Evolutionary conservation across 108 stramenopile species (phyloP), one percentile per base, ranked within the genome.

Genomic region (Cyclotella distinguenda): DNA sequence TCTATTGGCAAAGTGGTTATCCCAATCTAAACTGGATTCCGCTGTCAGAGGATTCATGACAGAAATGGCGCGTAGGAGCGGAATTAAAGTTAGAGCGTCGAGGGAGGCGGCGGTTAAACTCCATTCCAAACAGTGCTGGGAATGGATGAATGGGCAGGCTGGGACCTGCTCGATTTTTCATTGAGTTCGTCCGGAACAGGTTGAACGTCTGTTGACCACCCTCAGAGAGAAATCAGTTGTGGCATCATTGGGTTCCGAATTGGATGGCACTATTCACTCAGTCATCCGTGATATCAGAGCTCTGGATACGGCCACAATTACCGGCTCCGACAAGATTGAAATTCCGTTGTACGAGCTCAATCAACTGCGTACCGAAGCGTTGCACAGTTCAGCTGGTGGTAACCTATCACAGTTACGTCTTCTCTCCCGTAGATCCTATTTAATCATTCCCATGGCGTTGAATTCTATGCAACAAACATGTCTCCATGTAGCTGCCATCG

Each of bases 11-110:
- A 43, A 62, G 22, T 90, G 87, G 84, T 62, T 91, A 54, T 49
- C 55, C 12, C 69, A 60, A 44, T 66, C 87, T 0, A 78, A 73
- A 36, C 30, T 84, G 1, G 83, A 88, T 21, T 75, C 86, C 0
- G 87, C 90, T 6, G 60, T 86, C 18, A 69, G 82, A 22, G 73
- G 81, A 13, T 87, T 83, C 66, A 81, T 83, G 84, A 65, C 85
- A 40, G 87, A 91, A 67, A 85, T 84, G 66, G 73, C 82, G 3
- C 67, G 78, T 12, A 64, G 90, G 33, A 86, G 87, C n/a, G 80
- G 65, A 18, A 66, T 71, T n/a, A 82, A 84, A 36, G 90, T 91
- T 9, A 58, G 55, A 44, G 82, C 90, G n/a, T 91, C 90, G 23
- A 59, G 90, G 39, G 73, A 85, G 49, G 85, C 90, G 13, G 90